These are phyloP conservation scores for Aspergillus sp. DNA, from an alignment of 2,329 filamentous ascomycete species.

Conservation along the genomic window DNA sequence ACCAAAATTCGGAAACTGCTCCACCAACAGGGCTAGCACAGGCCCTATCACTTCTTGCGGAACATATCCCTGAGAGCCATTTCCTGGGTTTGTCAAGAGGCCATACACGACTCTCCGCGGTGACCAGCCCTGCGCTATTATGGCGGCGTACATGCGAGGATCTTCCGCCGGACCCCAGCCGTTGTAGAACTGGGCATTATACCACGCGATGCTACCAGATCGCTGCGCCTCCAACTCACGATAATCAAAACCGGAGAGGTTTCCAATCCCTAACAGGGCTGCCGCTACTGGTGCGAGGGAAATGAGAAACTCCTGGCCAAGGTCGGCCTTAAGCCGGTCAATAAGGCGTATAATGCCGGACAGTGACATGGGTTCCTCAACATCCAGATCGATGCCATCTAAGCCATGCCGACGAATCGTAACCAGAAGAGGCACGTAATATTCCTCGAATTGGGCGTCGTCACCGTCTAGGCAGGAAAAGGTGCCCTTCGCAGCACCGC, in stretches of 20 bases:
- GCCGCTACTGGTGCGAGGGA: conserved; percentile 80
- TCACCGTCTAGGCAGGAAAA: conserved; percentile 63
- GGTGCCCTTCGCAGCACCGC: conserved; percentile 76
- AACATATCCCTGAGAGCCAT: conserved; percentile 67
- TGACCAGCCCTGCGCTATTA: conserved; percentile 63
- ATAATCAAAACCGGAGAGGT: conserved; percentile 81
- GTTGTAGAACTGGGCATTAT: conserved; percentile 92
- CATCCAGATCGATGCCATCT: conserved; percentile 74
- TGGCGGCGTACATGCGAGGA: conserved; percentile 43
- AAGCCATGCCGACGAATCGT: conserved; percentile 62
- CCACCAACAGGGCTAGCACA: conserved; percentile 58
- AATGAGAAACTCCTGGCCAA: conserved; percentile 64
- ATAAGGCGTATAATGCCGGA: conserved; percentile 66
- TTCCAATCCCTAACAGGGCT: conserved; percentile 61
- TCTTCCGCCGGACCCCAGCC: conserved; percentile 73
- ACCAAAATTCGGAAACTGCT: conserved; percentile 69
- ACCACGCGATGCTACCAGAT: conserved; percentile 72
- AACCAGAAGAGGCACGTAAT: conserved; percentile 68
- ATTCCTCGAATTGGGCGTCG: conserved; percentile 65
- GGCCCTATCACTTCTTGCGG: conserved; percentile 57
- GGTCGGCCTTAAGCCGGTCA: conserved; percentile 59
- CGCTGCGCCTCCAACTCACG: conserved; percentile 67
- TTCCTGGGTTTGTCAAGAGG: conserved; percentile 73
- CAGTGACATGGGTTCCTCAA: conserved; percentile 75
- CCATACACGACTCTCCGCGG: conserved; percentile 75